Percentiles rank a stretch among this genome's conserved stretches.
Conservation (phyloP, 371 early-diverging fungal species). For the Blyttiomyces sp. region DNA sequence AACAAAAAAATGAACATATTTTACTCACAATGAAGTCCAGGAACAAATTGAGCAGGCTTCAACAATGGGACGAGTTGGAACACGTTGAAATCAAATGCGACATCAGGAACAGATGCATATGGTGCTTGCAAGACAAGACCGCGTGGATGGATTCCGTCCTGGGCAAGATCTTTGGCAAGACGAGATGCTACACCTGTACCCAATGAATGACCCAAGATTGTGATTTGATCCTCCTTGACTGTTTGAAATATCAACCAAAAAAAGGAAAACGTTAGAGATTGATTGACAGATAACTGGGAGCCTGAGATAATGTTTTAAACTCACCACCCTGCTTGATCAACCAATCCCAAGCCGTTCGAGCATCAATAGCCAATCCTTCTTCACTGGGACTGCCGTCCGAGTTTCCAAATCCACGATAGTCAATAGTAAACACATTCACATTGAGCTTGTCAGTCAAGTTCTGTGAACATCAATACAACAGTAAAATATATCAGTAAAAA, state of each 20-base stretch:
- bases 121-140: conserved; percentile 43
- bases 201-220: conserved; percentile 46
- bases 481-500: conserved; percentile 10
- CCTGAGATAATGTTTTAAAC: background rate
- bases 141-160: conserved; percentile 20
- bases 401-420: conserved; percentile 53
- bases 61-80: conserved; percentile 23
- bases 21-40: conserved; percentile 18
- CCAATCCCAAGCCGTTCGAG: conserved; percentile 40
- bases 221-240: conserved; percentile 25
- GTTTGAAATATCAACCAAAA: background rate
- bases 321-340: conserved; percentile 23
- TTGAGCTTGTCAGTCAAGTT: conserved; percentile 6
- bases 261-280: background rate
- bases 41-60: conserved; percentile 16
- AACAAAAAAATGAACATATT: conserved; percentile 26
- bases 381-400: conserved; percentile 37
- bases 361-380: conserved; percentile 33
- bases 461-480: background rate
- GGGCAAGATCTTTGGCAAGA: conserved; percentile 27
- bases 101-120: conserved; percentile 46
- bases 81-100: conserved; percentile 35
- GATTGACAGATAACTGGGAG: background rate
- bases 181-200: conserved; percentile 48
- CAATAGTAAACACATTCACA: conserved; percentile 38